Percentiles rank a stretch among this genome's conserved stretches.
Conservation (phyloP, 352 stramenopile species). For the Globisporangium lucens region DNA sequence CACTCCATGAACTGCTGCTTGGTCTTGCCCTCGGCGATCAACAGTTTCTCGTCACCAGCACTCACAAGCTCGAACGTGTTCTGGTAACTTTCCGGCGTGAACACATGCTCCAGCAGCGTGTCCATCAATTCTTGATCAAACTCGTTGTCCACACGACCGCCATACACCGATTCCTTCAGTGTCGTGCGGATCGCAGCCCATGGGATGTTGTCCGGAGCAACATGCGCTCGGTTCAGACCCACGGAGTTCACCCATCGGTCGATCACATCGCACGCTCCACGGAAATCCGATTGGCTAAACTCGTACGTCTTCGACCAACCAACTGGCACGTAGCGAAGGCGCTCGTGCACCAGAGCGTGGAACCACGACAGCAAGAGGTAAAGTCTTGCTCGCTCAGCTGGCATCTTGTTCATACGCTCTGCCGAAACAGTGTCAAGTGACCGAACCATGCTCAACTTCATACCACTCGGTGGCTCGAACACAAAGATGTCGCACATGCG, state of each 20-base stretch:
- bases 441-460: conserved; percentile 96
- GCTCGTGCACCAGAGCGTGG: conserved; percentile 98
- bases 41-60: conserved; percentile 40
- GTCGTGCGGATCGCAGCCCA: conserved; percentile 97
- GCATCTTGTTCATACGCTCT: conserved; percentile 88
- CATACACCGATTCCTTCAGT: conserved; percentile 97
- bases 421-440: conserved; percentile 93
- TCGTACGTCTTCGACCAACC: conserved; percentile 99
- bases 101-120: conserved; percentile 91
- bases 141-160: conserved; percentile 95
- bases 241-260: conserved; percentile 95
- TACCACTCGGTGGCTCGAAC: conserved; percentile 96
- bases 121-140: conserved; percentile 97
- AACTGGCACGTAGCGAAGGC: conserved; percentile 96
- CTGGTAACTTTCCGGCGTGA: conserved; percentile 95
- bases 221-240: conserved; percentile 71
- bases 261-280: conserved; percentile 96
- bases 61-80: conserved; percentile 70
- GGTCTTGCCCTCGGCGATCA: conserved; percentile 88
- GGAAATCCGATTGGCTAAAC: conserved; percentile 98
- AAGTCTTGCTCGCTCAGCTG: conserved; percentile 88
- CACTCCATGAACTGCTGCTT: conserved; percentile 92
- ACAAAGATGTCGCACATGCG: conserved; percentile 97
- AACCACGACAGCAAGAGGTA: conserved; percentile 98
- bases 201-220: conserved; percentile 97